Percentiles rank a stretch among this genome's conserved stretches.
phyloP scores from a whole-genome alignment of 805 yeast species.

The Jamesozyma gamospora region DNA sequence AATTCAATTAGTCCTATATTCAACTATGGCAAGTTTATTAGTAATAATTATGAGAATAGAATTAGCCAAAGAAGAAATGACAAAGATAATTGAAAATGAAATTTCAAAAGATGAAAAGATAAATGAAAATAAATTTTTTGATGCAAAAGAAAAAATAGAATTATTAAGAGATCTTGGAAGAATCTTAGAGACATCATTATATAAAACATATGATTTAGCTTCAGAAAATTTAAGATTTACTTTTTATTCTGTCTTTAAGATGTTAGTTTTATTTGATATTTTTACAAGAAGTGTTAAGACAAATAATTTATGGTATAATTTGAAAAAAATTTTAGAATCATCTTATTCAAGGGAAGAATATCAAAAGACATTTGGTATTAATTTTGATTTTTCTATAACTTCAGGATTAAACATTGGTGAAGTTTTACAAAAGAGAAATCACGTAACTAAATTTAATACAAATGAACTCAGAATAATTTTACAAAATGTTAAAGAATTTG shows the following conservation, averaged over 20 bases:
- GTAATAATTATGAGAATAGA: constrained; percentile 18
- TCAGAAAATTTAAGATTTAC: constrained; percentile 22
- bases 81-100: constrained; percentile 2
- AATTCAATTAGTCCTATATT: constrained; percentile 20
- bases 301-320: constrained; percentile 14
- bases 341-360: constrained; percentile 13
- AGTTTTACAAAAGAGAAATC: constrained; percentile 13
- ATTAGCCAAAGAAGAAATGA: not conserved
- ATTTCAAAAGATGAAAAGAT: not conserved
- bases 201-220: constrained; percentile 14
- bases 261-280: constrained; percentile 22
- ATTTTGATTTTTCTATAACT: constrained; percentile 16
- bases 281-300: constrained; percentile 18
- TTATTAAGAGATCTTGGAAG: constrained; percentile 11
- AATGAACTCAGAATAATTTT: constrained; percentile 5
- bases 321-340: constrained; percentile 9
- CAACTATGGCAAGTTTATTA: constrained; percentile 17
- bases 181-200: constrained; percentile 15
- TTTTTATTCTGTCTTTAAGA: constrained; percentile 25
- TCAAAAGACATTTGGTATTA: constrained; percentile 15
- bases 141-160: constrained; percentile 6
- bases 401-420: constrained; percentile 10
- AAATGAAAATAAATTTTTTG: not conserved
- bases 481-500: not conserved
- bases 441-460: constrained; percentile 5